A percentile compares a stretch with the other conserved stretches of the same genome.
Evolutionary conservation across 495 filamentous ascomycete genomes (phyloP).

Genomic region (Daldinia concentrica): DNA sequence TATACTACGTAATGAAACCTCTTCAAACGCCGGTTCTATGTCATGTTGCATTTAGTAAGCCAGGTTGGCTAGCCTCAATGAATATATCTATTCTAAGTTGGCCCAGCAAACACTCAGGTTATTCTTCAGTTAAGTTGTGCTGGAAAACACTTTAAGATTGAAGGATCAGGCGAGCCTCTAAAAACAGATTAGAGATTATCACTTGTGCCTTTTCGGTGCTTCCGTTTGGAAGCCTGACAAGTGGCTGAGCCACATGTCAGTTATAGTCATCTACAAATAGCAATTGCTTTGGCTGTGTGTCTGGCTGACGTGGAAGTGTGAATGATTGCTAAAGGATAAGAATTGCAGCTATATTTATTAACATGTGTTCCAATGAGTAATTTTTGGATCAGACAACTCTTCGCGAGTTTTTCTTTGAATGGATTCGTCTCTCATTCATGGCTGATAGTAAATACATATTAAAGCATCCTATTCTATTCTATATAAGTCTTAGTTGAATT

Average conservation of each 20-base stretch:
- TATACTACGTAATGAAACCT: not conserved
- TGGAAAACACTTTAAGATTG: not conserved
- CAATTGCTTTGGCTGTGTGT: conserved; percentile 1
- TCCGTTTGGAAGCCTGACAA: conserved; percentile 32
- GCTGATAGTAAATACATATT: no score
- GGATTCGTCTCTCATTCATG: no score
- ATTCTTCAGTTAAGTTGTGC: not conserved
- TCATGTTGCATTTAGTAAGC: not conserved
- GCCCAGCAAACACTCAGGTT: not conserved
- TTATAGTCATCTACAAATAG: not conserved
- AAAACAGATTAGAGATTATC: not conserved
- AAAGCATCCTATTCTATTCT: no score
- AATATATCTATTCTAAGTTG: not conserved
- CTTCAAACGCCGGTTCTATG: not conserved
- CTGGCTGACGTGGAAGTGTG: conserved; percentile 18
- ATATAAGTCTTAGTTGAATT: not conserved
- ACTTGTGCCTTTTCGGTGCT: not conserved
- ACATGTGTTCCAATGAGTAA: conserved; percentile 16
- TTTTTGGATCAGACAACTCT: not conserved
- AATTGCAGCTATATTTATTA: not conserved
- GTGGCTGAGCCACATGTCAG: conserved; percentile 30
- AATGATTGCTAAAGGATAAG: not conserved
- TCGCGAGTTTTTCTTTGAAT: not conserved
- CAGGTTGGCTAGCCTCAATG: not conserved
- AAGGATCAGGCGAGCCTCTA: not conserved